Evolutionary conservation across 2,329 filamentous ascomycete species (phyloP).

Genomic region (Monilinia vaccinii-corymbosi): DNA sequence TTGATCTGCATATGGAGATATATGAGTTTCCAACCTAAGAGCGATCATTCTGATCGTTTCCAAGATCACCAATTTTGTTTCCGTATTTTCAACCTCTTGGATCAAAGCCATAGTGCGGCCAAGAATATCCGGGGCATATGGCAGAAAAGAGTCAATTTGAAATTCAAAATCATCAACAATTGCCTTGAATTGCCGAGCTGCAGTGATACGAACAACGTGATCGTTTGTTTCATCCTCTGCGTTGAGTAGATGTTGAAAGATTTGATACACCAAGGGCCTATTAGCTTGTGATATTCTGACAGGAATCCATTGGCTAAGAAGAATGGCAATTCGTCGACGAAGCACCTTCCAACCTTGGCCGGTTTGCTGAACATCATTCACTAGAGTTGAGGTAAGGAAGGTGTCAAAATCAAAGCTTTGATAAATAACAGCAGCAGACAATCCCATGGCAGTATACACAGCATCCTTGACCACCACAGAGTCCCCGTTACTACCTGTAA

Average conservation of each 20-base stretch:
- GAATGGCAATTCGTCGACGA: conserved; percentile 76
- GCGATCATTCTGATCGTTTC: conserved; percentile 79
- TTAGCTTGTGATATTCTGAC: conserved; percentile 63
- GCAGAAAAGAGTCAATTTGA: conserved; percentile 60
- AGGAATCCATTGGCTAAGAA: conserved; percentile 83
- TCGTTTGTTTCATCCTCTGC: conserved; percentile 74
- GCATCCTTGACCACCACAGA: conserved; percentile 85
- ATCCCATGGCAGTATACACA: conserved; percentile 84
- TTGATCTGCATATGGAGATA: conserved; percentile 60
- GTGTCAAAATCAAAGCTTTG: conserved; percentile 73
- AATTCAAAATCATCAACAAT: conserved; percentile 84
- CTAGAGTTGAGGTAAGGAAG: conserved; percentile 66
- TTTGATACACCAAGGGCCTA: conserved; percentile 70
- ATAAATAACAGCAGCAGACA: conserved; percentile 69
- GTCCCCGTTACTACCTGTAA: conserved; percentile 50
- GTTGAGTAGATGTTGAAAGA: conserved; percentile 80
- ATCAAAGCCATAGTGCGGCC: conserved; percentile 68
- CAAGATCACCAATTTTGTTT: conserved; percentile 83
- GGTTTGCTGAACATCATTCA: conserved; percentile 63
- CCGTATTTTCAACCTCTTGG: conserved; percentile 67
- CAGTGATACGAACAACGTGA: conserved; percentile 82
- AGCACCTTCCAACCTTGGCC: conserved; percentile 66
- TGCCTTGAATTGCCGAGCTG: conserved; percentile 72
- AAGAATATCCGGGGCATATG: conserved; percentile 67
- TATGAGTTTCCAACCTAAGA: conserved; percentile 68